Percentiles rank a stretch among this genome's conserved stretches.
These are phyloP conservation scores for Pilobolus umbonatus DNA, from an alignment of 192 early-diverging fungal species.

Conservation along the genomic window DNA sequence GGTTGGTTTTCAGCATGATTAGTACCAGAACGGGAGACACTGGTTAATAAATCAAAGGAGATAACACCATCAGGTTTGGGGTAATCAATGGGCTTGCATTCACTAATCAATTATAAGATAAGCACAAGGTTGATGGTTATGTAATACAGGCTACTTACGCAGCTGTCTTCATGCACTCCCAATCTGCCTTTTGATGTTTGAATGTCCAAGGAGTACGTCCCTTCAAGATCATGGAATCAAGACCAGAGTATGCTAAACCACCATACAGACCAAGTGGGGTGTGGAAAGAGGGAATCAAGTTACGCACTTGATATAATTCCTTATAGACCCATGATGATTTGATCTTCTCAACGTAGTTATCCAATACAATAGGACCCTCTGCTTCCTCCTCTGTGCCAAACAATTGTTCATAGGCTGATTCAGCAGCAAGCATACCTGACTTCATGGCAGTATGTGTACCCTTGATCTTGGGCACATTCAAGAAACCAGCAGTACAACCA, in stretches of 20 bases:
- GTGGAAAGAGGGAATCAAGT: slow-evolving; percentile 92
- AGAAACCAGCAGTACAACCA: slow-evolving; percentile 92
- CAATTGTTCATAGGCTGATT: slow-evolving; percentile 68
- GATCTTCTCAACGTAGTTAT: slow-evolving; percentile 76
- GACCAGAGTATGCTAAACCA: slow-evolving; percentile 80
- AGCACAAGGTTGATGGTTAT: neutral
- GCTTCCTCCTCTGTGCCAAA: slow-evolving; percentile 45
- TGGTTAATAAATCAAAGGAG: slow-evolving; percentile 93
- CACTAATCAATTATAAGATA: slow-evolving; percentile 25
- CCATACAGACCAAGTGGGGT: slow-evolving; percentile 80
- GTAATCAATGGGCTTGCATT: slow-evolving; percentile 85
- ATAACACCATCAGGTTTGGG: slow-evolving; percentile 96
- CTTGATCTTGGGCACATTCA: slow-evolving; percentile 99
- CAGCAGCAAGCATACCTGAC: slow-evolving; percentile 94
- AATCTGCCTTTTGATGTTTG: slow-evolving; percentile 80
- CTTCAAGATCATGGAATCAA: slow-evolving; percentile 86
- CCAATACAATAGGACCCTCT: slow-evolving; percentile 61
- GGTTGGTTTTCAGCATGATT: slow-evolving; percentile 95
- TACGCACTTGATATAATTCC: slow-evolving; percentile 89
- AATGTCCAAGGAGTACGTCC: slow-evolving; percentile 94
- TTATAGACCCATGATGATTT: slow-evolving; percentile 86
- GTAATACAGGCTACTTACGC: slow-evolving; percentile 28
- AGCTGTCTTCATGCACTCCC: slow-evolving; percentile 69
- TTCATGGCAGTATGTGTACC: slow-evolving; percentile 99
- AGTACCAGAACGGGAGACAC: slow-evolving; percentile 87